phyloP scores from a whole-genome alignment of 2,329 filamentous ascomycete genomes.

The Rutstroemia sp. region DNA sequence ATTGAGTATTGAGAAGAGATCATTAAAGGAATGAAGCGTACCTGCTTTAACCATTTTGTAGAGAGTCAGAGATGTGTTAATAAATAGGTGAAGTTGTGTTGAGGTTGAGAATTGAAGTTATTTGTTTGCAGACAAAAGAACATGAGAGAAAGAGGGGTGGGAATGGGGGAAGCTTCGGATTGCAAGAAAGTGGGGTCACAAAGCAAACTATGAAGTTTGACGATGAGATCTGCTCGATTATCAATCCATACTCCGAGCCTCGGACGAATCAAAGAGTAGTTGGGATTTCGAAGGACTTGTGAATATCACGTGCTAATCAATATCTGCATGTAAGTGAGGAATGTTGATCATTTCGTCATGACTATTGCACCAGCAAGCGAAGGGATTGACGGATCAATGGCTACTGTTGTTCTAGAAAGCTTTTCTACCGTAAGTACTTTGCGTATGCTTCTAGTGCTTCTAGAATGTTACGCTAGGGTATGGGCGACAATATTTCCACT shows the following conservation, averaged over 20 bases:
- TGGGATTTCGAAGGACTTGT: too few relatives aligned
- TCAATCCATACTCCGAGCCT: conserved; percentile 1
- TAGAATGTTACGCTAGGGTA: too few relatives aligned
- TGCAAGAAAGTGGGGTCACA: conserved; percentile 4
- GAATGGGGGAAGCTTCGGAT: not conserved
- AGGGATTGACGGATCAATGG: too few relatives aligned
- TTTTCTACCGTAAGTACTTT: too few relatives aligned
- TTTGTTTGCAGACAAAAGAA: conserved; percentile 2
- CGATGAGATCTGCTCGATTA: not conserved
- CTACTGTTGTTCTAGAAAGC: too few relatives aligned
- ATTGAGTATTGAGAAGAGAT: conserved; percentile 2
- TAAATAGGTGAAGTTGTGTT: not conserved
- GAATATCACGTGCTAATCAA: too few relatives aligned
- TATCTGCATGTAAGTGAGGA: too few relatives aligned
- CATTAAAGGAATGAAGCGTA: conserved; percentile 41
- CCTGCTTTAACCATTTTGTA: conserved; percentile 98
- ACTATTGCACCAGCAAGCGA: too few relatives aligned
- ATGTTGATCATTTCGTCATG: too few relatives aligned
- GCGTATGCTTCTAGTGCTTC: too few relatives aligned
- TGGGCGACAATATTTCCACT: too few relatives aligned
- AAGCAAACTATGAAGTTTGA: too few relatives aligned
- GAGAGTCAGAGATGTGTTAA: conserved; percentile 27
- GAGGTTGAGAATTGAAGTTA: not conserved
- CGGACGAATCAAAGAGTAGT: not conserved
- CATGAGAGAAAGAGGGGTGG: conserved; percentile 3